phyloP scores from a whole-genome alignment of 2,329 filamentous ascomycete species.

The Onygenales sp. region DNA sequence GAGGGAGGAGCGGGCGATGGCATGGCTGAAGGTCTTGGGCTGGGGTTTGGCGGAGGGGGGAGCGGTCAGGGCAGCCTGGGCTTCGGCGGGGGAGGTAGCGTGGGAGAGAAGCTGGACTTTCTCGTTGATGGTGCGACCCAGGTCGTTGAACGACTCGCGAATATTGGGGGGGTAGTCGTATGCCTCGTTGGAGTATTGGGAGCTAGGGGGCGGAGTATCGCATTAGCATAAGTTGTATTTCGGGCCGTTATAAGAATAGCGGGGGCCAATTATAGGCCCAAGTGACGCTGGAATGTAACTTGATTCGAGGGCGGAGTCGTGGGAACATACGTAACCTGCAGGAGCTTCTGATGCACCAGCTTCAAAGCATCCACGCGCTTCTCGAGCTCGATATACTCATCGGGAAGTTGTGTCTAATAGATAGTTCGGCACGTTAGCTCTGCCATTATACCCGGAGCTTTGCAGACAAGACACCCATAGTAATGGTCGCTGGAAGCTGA shows the following conservation, averaged over 20 bases:
- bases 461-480: background rate
- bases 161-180: constrained; percentile 96
- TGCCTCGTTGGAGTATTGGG: constrained; percentile 81
- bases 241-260: background rate
- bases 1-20: constrained; percentile 81
- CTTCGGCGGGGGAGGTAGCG: constrained; percentile 79
- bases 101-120: constrained; percentile 86
- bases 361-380: constrained; percentile 97
- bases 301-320: background rate
- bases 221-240: background rate
- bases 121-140: constrained; percentile 89
- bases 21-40: constrained; percentile 97
- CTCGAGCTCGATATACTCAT: constrained; percentile 97
- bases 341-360: constrained; percentile 92
- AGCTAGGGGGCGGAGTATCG: constrained; percentile 40
- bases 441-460: background rate
- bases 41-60: constrained; percentile 87
- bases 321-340: constrained; percentile 71
- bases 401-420: constrained; percentile 80
- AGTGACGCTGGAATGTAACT: background rate
- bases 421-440: constrained; percentile 2
- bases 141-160: constrained; percentile 93
- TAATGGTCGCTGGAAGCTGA: background rate
- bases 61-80: constrained; percentile 85
- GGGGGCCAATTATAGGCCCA: background rate